Evolutionary conservation across 2,329 filamentous ascomycete species (phyloP), one percentile per base, ranked within the genome.

Genomic region (Knoxdaviesia capensis): DNA sequence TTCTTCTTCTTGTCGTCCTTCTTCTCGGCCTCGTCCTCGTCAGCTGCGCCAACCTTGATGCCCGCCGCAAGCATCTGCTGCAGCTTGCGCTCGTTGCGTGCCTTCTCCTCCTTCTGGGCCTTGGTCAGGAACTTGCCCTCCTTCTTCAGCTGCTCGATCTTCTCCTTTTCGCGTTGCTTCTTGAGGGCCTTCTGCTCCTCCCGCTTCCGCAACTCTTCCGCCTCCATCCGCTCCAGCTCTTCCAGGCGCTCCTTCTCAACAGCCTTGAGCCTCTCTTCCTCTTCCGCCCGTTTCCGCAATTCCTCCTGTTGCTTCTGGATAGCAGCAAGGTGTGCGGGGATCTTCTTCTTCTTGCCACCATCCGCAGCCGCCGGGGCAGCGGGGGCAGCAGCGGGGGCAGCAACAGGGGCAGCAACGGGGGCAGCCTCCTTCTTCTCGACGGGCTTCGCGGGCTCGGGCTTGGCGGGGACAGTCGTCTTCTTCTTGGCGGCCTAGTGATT

Each of bases 91-190:
- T 88, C 80, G 50, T 83, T 80, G 52, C 77, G 72, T 29, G 78
- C 77, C 62, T 85, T 84, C 54, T 83, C 80, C 52, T 87, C 81
- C 54, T 77, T 82, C 56, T 92, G 82, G 9, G 83, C 82, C 61
- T 88, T 87, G 49, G 83, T 88, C 53, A 88, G 63, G 60, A 80
- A 88, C 54, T 84, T 88, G 56, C 84, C 84, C 57, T 86, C 82
- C 58, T 81, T 84, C 71, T 88, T 90, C 44, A 85, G 71, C 62
- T 88, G 79, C 55, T 90, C 84, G 46, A 88, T 77, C 59, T 73
- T 83, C 58, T 87, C 80, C 65, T 82, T 88, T 53, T 92, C 84
- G 56, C 74, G 85, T 53, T 85, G 81, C 66, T 88, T 90, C 68
- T 82, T 88, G 37, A 75, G 61, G 2, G 76, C 75, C 59, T 74